Base-by-base conservation (phyloP, 768 basidiomycete genomes). In the Tulasnella sp. region DNA sequence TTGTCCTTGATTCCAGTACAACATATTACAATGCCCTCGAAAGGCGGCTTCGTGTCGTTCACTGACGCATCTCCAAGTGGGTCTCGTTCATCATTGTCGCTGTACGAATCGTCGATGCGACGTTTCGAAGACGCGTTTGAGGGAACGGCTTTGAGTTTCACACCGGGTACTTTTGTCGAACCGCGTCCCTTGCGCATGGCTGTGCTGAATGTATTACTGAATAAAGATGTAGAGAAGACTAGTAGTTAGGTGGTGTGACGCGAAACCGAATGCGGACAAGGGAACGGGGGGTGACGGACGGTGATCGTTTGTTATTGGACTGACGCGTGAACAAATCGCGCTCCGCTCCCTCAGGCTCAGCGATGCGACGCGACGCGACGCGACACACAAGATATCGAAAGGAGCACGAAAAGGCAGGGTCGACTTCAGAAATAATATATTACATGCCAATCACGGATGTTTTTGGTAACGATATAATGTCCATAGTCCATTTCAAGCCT, bases 1-100 rank as follows among this genome's bases (percentile, higher is more conserved):
- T 94, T 95, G 85, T 95, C 93, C 61, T 83, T 81, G n/a, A 91
- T 86, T 7, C 93, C 93, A 0, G 93, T 94, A 46, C 92, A 92
- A 83, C 91, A 94, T 1, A 95, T 80, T 0, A 90, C 85, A 26
- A 92, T 84, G 0, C 88, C 88, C 74, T 85, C 89, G 81, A 95
- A 91, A 15, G 81, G 79, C 13, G 61, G 32, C 72, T 82, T 35
- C 82, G 77, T 42, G 81, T 82, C n/a, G 80, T 80, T 35, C 82
- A 35, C 16, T 2, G 37, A n/a, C 61, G 16, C 35, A 29, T 61
- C 79, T 20, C n/a, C 73, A 48, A 70, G 48, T n/a, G 40, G 55
- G n/a, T 73, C 69, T n/a, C 15, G 46, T 71, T 75, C 55, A 16
- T 51, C 75, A 69, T 40, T 40, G 71, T 39, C 61, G 79, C 81